Conservation (phyloP, 768 basidiomycete genomes). For the Lanmaoa rubissima region DNA sequence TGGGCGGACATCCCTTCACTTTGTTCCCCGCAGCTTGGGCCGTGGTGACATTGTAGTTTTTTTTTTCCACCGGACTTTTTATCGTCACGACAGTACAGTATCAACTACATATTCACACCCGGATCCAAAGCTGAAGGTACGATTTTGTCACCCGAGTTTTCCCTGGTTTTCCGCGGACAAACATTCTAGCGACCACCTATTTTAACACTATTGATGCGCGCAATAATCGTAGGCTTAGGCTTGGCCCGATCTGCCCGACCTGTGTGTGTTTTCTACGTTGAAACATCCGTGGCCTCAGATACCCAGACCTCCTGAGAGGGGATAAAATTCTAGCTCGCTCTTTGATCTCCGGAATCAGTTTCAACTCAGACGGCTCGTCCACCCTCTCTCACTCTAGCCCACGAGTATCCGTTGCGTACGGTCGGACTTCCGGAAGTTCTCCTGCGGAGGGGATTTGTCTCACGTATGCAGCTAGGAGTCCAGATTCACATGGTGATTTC, state of each 20-base stretch:
- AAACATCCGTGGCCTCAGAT: background rate
- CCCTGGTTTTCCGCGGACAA: background rate
- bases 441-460: background rate
- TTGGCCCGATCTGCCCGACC: background rate
- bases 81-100: background rate
- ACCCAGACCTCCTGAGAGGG: background rate
- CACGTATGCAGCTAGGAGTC: background rate
- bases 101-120: background rate
- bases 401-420: background rate
- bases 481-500: conserved; percentile 6
- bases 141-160: background rate
- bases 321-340: background rate
- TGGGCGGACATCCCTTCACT: no score
- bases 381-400: conserved; percentile 8
- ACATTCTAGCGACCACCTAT: background rate
- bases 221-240: background rate
- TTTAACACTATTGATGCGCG: background rate
- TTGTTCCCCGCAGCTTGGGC: background rate
- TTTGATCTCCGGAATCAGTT: background rate
- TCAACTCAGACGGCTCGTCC: background rate
- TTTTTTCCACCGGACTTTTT: background rate
- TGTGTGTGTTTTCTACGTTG: background rate
- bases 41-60: background rate
- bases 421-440: conserved; percentile 2
- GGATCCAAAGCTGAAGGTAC: background rate